Evolutionary conservation across 2,329 filamentous ascomycete genomes (phyloP).

Genomic region (Xylaria sp.): DNA sequence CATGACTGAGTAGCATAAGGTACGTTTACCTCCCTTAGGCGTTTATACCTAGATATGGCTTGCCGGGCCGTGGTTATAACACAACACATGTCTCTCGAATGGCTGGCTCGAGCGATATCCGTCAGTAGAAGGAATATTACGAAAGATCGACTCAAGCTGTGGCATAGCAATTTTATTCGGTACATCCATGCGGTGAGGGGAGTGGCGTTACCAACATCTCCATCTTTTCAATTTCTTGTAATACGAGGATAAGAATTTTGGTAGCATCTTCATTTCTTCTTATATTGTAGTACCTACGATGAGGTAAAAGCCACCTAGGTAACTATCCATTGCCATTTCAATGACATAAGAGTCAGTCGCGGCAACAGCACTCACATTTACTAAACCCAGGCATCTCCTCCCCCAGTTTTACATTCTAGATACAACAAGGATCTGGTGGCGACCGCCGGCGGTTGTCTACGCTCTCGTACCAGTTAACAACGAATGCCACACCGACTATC

Average conservation of each 20-base stretch:
- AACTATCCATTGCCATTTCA: background rate
- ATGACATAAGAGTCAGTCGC: background rate
- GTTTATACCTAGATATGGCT: no score
- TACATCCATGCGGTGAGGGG: background rate
- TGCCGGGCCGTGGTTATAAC: no score
- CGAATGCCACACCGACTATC: conserved; percentile 27
- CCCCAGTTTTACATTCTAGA: no score
- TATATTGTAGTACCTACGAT: background rate
- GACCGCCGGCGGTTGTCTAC: no score
- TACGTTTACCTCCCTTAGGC: no score
- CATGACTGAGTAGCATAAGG: background rate
- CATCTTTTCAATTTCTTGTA: background rate
- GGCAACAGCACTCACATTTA: no score
- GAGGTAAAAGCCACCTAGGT: no score
- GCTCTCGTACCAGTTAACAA: background rate
- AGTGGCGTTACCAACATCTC: background rate
- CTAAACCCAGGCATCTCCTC: no score
- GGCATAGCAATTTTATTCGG: background rate
- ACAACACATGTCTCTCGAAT: no score
- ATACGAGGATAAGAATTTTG: background rate
- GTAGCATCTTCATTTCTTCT: background rate
- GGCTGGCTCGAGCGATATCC: no score
- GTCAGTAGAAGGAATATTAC: background rate
- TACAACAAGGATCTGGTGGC: no score
- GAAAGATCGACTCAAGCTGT: background rate